A percentile compares a stretch with the other conserved stretches of the same genome.
Conservation (phyloP, 257 asterid genomes). For the Ballota nigra region DNA sequence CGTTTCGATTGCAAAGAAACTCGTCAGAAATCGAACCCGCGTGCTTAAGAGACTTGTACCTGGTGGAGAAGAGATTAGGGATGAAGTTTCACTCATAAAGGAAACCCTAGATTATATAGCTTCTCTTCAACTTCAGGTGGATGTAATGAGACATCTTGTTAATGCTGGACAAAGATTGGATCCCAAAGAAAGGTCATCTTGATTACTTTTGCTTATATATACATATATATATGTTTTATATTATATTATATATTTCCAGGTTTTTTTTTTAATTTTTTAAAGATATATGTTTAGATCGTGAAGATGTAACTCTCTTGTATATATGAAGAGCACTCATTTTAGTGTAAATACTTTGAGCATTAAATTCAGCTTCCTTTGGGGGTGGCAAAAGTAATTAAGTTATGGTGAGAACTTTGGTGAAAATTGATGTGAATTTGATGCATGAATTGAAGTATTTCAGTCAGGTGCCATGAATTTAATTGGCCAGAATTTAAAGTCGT, state of each 20-base stretch:
- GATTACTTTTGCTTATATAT: neutral
- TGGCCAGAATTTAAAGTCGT: neutral
- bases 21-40: conserved; percentile 55
- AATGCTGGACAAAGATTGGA: conserved; percentile 41
- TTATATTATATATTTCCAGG: conserved; percentile 9
- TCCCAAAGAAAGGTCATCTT: conserved; percentile 14
- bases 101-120: conserved; percentile 92
- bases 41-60: conserved; percentile 78
- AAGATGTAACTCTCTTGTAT: conserved; percentile 15
- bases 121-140: conserved; percentile 69
- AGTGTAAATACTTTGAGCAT: neutral
- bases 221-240: neutral
- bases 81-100: conserved; percentile 50
- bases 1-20: conserved; percentile 39
- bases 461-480: neutral
- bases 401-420: neutral
- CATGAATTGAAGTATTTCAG: neutral
- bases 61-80: conserved; percentile 71
- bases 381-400: neutral
- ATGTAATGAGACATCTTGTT: conserved; percentile 77
- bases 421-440: neutral
- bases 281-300: neutral
- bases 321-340: conserved; percentile 15
- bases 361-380: neutral
- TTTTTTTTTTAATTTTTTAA: neutral